phyloP scores from a whole-genome alignment of 2,329 filamentous ascomycete species.

The Claviceps sp. region DNA sequence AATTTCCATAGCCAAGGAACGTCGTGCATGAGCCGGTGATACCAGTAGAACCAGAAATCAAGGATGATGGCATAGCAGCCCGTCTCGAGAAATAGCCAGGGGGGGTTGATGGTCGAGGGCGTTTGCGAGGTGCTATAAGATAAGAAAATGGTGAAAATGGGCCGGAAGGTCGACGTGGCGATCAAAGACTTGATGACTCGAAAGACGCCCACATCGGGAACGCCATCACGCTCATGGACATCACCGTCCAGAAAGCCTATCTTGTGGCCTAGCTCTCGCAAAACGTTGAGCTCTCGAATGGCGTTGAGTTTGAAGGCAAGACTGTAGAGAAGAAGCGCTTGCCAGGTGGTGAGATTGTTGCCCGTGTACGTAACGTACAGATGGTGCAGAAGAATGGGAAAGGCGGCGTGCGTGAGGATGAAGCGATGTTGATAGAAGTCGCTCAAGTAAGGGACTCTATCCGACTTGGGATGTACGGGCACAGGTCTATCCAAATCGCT shows the following conservation, averaged over 20 bases:
- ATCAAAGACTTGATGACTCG: slow-evolving; percentile 1
- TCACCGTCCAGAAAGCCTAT: slow-evolving; percentile 5
- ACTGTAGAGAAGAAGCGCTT: slow-evolving; percentile 5
- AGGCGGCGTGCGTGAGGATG: slow-evolving; percentile 4
- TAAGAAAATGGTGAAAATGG: slow-evolving; percentile 3
- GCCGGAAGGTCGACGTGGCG: slow-evolving; percentile 2
- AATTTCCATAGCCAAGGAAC: slow-evolving; percentile 4
- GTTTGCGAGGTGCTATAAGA: not conserved
- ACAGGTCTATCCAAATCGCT: slow-evolving; percentile 1
- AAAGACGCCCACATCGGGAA: slow-evolving; percentile 3
- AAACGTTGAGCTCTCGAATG: slow-evolving; percentile 4
- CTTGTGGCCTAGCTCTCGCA: slow-evolving; percentile 2
- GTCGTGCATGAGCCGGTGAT: slow-evolving; percentile 6
- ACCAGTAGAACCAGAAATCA: slow-evolving; percentile 7
- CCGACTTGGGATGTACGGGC: slow-evolving; percentile 4
- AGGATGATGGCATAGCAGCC: slow-evolving; percentile 3
- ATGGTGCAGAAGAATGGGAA: slow-evolving; percentile 5
- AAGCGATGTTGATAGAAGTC: slow-evolving; percentile 5
- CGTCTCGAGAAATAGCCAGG: not conserved
- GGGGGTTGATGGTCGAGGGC: slow-evolving; percentile 1
- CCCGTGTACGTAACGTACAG: slow-evolving; percentile 4
- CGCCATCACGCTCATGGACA: slow-evolving; percentile 5
- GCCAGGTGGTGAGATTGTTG: slow-evolving; percentile 3
- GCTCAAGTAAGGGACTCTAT: slow-evolving; percentile 3
- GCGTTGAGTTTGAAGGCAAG: slow-evolving; percentile 4